These are phyloP conservation scores for Phytophthora rubi DNA, from an alignment of 352 stramenopile genomes.

Conservation along the genomic window DNA sequence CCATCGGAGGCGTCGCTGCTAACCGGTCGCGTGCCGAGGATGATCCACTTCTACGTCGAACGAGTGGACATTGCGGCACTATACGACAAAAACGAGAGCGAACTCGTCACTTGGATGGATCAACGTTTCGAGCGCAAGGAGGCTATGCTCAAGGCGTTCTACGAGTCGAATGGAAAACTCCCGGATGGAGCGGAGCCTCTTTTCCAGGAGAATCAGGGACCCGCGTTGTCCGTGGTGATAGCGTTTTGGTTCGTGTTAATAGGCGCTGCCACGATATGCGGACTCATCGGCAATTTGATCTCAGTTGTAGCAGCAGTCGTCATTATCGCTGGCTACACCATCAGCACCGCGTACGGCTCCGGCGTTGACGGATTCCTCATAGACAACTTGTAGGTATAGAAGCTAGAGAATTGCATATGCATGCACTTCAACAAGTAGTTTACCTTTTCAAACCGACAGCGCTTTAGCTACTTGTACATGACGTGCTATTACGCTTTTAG, in stretches of 20 bases:
- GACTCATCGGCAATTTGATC: conserved; percentile 37
- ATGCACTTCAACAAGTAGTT: neutral
- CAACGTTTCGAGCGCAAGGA: conserved; percentile 75
- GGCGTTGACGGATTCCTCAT: conserved; percentile 65
- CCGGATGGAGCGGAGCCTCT: conserved; percentile 55
- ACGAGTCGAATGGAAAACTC: conserved; percentile 59
- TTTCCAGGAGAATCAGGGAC: conserved; percentile 43
- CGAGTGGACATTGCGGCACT: conserved; percentile 56
- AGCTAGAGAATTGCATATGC: neutral
- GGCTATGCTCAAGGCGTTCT: conserved; percentile 63
- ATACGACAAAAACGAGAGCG: conserved; percentile 39
- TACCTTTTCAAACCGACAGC: no score
- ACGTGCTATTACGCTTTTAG: conserved; percentile 13
- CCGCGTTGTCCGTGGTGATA: conserved; percentile 40
- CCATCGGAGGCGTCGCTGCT: conserved; percentile 74
- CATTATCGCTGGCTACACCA: conserved; percentile 40
- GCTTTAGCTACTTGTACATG: conserved; percentile 17
- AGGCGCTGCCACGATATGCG: conserved; percentile 33
- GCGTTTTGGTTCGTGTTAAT: conserved; percentile 66
- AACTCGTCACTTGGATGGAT: conserved; percentile 69
- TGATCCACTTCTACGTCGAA: conserved; percentile 79
- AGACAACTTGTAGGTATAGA: conserved; percentile 30
- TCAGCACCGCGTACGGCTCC: conserved; percentile 41
- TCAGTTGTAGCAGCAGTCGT: conserved; percentile 27
- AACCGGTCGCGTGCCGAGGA: conserved; percentile 59